Conservation (phyloP, 495 filamentous ascomycete genomes). For the Arthonia radiata region DNA sequence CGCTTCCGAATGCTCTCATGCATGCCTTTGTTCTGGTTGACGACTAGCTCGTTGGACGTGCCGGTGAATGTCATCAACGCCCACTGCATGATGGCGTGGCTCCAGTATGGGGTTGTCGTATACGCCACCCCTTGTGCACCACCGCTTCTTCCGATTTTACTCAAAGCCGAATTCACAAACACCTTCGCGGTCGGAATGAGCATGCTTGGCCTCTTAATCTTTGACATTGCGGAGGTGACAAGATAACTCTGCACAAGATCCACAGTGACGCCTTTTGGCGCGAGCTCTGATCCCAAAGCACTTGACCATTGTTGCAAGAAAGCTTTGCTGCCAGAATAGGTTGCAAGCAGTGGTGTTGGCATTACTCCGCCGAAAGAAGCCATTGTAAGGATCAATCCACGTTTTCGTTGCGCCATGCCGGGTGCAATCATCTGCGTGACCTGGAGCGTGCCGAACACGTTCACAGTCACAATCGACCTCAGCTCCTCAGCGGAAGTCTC, state of each 20-base stretch:
- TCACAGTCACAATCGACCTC: slow-evolving; percentile 75
- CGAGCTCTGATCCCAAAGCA: slow-evolving; percentile 61
- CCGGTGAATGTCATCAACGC: slow-evolving; percentile 46
- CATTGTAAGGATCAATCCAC: slow-evolving; percentile 88
- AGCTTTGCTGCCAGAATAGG: slow-evolving; percentile 92
- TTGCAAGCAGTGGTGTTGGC: slow-evolving; percentile 80
- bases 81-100: slow-evolving; percentile 75
- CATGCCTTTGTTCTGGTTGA: slow-evolving; percentile 49
- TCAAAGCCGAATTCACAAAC: slow-evolving; percentile 57
- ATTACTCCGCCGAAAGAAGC: slow-evolving; percentile 79
- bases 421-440: slow-evolving; percentile 68
- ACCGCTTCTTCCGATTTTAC: slow-evolving; percentile 57
- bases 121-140: slow-evolving; percentile 48
- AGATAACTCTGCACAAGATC: slow-evolving; percentile 76
- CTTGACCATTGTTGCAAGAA: slow-evolving; percentile 95
- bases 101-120: slow-evolving; percentile 83
- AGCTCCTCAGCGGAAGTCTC: slow-evolving; percentile 57
- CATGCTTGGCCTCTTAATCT: slow-evolving; percentile 53
- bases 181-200: slow-evolving; percentile 56
- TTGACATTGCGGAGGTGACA: slow-evolving; percentile 87
- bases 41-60: slow-evolving; percentile 31
- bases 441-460: slow-evolving; percentile 68
- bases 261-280: slow-evolving; percentile 53
- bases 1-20: slow-evolving; percentile 69
- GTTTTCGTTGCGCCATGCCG: slow-evolving; percentile 55